Evolutionary conservation across 2,329 filamentous ascomycete genomes (phyloP).

Genomic region (Sordariomycetes sp.): DNA sequence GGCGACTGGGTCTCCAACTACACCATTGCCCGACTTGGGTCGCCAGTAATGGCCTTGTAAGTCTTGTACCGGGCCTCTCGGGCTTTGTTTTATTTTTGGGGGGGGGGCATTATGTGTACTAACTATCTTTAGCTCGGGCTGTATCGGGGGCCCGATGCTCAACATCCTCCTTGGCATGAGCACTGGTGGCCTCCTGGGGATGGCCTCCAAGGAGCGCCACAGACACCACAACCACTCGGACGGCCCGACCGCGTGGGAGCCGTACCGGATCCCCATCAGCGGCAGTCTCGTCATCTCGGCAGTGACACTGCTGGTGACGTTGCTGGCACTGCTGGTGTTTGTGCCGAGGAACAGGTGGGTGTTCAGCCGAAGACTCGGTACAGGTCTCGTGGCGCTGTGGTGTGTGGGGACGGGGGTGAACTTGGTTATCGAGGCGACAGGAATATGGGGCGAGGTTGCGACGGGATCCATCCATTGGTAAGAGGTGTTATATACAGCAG

Average conservation of each 20-base stretch:
- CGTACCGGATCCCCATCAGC: slow-evolving; percentile 76
- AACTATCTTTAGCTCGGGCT: slow-evolving; percentile 52
- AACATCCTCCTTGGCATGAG: slow-evolving; percentile 94
- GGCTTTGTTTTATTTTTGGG: not conserved
- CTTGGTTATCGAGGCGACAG: slow-evolving; percentile 65
- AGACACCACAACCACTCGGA: slow-evolving; percentile 58
- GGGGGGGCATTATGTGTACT: not conserved
- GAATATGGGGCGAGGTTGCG: slow-evolving; percentile 30
- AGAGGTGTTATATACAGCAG: not conserved
- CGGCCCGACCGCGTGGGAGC: slow-evolving; percentile 53
- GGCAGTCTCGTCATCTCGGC: slow-evolving; percentile 79
- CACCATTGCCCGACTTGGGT: slow-evolving; percentile 85
- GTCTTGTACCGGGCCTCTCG: slow-evolving; percentile 15
- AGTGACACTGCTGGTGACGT: slow-evolving; percentile 69
- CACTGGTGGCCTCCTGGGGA: slow-evolving; percentile 83
- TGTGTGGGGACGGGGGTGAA: slow-evolving; percentile 69
- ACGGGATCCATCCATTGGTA: not conserved
- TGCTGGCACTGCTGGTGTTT: slow-evolving; percentile 65
- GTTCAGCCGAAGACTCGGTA: slow-evolving; percentile 74
- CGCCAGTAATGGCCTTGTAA: slow-evolving; percentile 85
- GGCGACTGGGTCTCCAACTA: slow-evolving; percentile 92
- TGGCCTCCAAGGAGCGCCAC: slow-evolving; percentile 57
- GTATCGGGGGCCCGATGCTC: slow-evolving; percentile 96
- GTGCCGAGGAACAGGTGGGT: slow-evolving; percentile 83
- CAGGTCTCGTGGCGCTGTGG: slow-evolving; percentile 73